Evolutionary conservation across 768 basidiomycete genomes (phyloP).

Genomic region (Suillus discolor): DNA sequence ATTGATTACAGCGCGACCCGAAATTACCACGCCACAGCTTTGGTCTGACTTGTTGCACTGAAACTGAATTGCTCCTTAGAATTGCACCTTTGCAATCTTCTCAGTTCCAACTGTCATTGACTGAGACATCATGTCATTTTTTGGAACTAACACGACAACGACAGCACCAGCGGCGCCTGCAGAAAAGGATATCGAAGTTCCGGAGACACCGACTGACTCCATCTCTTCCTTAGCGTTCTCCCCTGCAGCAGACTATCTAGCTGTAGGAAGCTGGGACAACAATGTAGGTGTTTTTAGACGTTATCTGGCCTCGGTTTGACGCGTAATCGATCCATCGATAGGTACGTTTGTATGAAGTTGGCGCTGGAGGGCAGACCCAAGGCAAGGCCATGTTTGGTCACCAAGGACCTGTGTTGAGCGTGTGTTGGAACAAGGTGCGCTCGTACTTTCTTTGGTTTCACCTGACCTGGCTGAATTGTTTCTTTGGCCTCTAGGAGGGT

Average conservation of each 20-base stretch:
- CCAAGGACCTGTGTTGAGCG: slow-evolving; percentile 84
- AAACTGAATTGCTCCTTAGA: slow-evolving; percentile 3
- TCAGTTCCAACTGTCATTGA: too few species aligned
- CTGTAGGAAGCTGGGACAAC: slow-evolving; percentile 94
- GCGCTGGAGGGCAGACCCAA: slow-evolving; percentile 74
- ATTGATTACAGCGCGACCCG: background rate
- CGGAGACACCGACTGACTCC: slow-evolving; percentile 82
- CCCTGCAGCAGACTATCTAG: slow-evolving; percentile 83
- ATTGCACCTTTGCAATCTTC: slow-evolving; percentile 6
- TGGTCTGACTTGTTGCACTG: background rate
- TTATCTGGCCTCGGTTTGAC: slow-evolving; percentile 10
- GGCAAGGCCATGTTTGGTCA: slow-evolving; percentile 91
- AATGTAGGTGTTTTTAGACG: slow-evolving; percentile 54
- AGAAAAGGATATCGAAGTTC: slow-evolving; percentile 82
- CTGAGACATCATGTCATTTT: slow-evolving; percentile 44
- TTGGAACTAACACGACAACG: slow-evolving; percentile 33
- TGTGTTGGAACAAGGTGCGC: slow-evolving; percentile 90
- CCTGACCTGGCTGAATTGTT: background rate
- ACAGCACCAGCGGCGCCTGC: slow-evolving; percentile 40
- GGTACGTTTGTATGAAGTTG: slow-evolving; percentile 94
- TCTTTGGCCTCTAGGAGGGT: slow-evolving; percentile 63
- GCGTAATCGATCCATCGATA: slow-evolving; percentile 33
- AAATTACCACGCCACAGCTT: slow-evolving; percentile 20
- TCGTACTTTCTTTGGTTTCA: background rate
- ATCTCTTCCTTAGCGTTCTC: slow-evolving; percentile 87